phyloP scores from a whole-genome alignment of 2,329 filamentous ascomycete genomes.

The Cladosporium sp. region DNA sequence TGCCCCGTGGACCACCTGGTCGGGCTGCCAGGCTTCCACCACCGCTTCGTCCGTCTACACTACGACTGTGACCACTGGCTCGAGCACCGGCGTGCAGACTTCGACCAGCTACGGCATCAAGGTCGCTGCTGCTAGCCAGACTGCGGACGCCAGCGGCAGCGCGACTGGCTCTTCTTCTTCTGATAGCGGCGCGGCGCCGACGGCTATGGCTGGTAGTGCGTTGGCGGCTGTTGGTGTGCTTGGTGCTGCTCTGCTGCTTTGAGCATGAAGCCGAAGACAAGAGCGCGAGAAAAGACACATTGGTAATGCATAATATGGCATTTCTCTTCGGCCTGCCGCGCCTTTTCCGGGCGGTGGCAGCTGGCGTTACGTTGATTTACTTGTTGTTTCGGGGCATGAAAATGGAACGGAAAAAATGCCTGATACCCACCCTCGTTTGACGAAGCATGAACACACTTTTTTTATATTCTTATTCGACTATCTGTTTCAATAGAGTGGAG shows the following conservation, averaged over 20 bases:
- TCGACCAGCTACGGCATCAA: constrained; percentile 29
- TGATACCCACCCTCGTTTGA: too few relatives aligned
- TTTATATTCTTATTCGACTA: too few relatives aligned
- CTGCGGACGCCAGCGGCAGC: constrained; percentile 9
- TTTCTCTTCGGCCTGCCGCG: too few relatives aligned
- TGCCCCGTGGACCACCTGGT: constrained; percentile 35
- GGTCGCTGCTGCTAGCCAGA: constrained; percentile 24
- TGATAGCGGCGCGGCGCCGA: constrained; percentile 22
- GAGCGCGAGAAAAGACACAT: neutral
- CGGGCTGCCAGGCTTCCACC: constrained; percentile 29
- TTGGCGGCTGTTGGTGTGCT: constrained; percentile 28
- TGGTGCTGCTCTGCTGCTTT: constrained; percentile 30
- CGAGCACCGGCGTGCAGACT: constrained; percentile 19
- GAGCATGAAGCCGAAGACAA: neutral
- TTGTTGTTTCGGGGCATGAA: neutral
- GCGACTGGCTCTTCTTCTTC: constrained; percentile 16
- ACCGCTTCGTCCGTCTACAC: constrained; percentile 28
- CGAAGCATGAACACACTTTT: too few relatives aligned
- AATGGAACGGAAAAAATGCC: too few relatives aligned
- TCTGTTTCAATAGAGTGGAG: too few relatives aligned
- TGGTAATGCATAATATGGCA: neutral
- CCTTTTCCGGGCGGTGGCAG: neutral
- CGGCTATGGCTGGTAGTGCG: constrained; percentile 23
- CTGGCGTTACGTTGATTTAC: neutral
- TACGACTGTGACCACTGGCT: constrained; percentile 26